A percentile compares a stretch with the other conserved stretches of the same genome.
Conservation (phyloP, 129 eudicot species). For the Sambucus nigra region DNA sequence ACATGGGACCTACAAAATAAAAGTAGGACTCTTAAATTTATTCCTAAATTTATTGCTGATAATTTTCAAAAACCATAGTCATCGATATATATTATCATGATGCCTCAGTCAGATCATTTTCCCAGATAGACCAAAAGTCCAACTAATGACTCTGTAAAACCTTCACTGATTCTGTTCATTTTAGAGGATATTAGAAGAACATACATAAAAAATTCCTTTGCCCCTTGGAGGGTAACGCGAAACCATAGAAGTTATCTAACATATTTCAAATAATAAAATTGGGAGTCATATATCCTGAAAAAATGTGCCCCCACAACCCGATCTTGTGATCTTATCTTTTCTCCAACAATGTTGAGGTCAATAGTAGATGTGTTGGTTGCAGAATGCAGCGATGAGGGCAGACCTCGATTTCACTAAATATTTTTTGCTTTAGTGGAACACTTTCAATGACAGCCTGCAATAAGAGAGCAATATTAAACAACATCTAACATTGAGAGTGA, state of each 20-base stretch:
- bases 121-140: background rate
- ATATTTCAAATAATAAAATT: conserved; percentile 9
- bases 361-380: conserved; percentile 95
- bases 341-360: conserved; percentile 77
- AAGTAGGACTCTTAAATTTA: background rate
- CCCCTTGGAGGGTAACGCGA: background rate
- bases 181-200: background rate
- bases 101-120: background rate
- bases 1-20: too few species aligned
- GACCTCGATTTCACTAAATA: conserved; percentile 69
- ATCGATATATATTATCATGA: background rate
- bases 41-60: background rate
- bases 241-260: background rate
- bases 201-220: background rate
- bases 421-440: conserved; percentile 75
- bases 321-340: conserved; percentile 65
- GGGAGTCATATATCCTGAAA: conserved; percentile 54
- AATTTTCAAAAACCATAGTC: background rate
- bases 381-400: conserved; percentile 91
- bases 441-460: conserved; percentile 94
- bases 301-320: conserved; percentile 94
- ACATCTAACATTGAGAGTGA: background rate
- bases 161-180: background rate
- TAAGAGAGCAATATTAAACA: conserved; percentile 4
- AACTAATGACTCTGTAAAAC: background rate